Evolutionary conservation across 495 filamentous ascomycete species (phyloP), one percentile per base, ranked within the genome.

Genomic region (Pyrenopolyporus hunteri): DNA sequence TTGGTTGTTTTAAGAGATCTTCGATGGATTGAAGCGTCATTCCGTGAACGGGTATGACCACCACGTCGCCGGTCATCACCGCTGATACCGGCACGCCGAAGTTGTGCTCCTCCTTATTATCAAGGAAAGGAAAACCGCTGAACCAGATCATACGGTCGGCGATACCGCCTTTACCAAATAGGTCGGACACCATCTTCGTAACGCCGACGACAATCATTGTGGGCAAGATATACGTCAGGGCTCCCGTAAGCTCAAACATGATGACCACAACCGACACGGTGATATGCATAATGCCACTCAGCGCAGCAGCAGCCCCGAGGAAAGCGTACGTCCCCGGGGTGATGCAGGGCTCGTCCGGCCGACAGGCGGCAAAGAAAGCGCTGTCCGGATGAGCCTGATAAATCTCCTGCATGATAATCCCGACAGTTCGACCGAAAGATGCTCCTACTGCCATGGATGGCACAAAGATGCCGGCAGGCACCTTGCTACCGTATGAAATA

Each of bases 121-220:
- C 94, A 3, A 98, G 82, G 79, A 96, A 98, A 0, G 94, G 94
- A 69, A 98, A 97, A 13, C 94, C 94, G 68, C 90, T 98, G 80
- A 97, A 96, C 93, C 92, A 98, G 59, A 98, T 98, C 91, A 97
- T 96, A 58, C 94, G 88, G 73, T 98, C 94, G 9, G 94, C 94
- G 52, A 98, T 98, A 25, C 94, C 94, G 3, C 95, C 94, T 67
- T 95, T 96, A 19, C 92, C 90, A 69, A 96, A 96, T 13, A 92
- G 83, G 53, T 96, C 91, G 43, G 90, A 85, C 58, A 98, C 89
- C 7, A 92, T 91, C 79, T 98, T 98, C 51, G 95, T 97, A 36
- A 98, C 88, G 20, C 94, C 94, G 16, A 98, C 94, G 7, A 98
- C 94, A 63, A 98, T 98, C 94, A 97, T 96, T 8, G 94, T 98